Conservation (phyloP, 495 filamentous ascomycete genomes). For the Xylaria intraflava region DNA sequence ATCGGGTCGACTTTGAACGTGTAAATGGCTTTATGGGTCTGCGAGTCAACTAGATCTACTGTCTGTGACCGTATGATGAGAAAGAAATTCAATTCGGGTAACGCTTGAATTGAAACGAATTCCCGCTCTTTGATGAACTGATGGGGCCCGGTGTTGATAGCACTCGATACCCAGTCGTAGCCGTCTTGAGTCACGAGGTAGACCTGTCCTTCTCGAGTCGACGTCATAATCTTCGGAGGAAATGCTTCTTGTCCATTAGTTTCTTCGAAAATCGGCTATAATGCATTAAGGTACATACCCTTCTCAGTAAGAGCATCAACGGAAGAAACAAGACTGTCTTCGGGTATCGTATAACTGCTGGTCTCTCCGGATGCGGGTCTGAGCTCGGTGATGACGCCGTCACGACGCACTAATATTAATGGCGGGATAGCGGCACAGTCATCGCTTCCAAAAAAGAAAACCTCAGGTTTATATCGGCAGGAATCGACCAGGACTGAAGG, state of each 20-base stretch:
- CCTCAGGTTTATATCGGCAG: constrained; percentile 45
- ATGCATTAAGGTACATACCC: constrained; percentile 19
- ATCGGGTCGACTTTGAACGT: constrained; percentile 52
- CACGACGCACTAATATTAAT: constrained; percentile 50
- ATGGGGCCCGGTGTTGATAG: constrained; percentile 16
- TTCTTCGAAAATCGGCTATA: not conserved
- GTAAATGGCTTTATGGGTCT: constrained; percentile 44
- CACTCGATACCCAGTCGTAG: constrained; percentile 30
- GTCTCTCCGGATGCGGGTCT: constrained; percentile 23
- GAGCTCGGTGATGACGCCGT: constrained; percentile 52
- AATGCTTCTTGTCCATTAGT: constrained; percentile 19
- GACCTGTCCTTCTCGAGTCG: constrained; percentile 31
- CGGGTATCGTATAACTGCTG: constrained; percentile 36
- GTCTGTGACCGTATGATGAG: constrained; percentile 41
- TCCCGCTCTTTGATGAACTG: constrained; percentile 16
- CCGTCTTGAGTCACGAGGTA: constrained; percentile 37
- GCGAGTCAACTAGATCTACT: constrained; percentile 49
- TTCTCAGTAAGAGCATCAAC: constrained; percentile 37
- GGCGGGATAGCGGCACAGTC: constrained; percentile 27
- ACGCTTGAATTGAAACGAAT: constrained; percentile 23
- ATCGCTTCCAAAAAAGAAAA: constrained; percentile 50
- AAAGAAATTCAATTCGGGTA: constrained; percentile 38
- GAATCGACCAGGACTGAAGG: constrained; percentile 41
- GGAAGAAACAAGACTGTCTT: constrained; percentile 36
- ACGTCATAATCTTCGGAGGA: constrained; percentile 25